These are phyloP conservation scores for Amborella trichopoda DNA, from an alignment of 164 flowering plant species.

Conservation along the genomic window DNA sequence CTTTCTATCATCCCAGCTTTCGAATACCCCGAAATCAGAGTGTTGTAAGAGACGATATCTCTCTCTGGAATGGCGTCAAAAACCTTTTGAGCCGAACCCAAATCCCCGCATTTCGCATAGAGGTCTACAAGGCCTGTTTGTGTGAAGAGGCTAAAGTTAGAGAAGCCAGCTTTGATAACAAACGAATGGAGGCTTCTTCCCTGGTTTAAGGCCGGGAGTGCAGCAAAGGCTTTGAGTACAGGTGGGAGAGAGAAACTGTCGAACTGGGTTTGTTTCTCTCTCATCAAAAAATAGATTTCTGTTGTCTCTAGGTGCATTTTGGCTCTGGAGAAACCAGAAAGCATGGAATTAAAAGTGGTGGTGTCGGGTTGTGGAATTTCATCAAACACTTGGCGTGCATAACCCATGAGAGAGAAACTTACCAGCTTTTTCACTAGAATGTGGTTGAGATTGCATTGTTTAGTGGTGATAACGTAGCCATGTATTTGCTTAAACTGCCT, in stretches of 20 bases:
- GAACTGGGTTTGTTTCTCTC: conserved; percentile 5
- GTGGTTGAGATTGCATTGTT: conserved; percentile 8
- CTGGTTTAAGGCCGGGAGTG: conserved; percentile 10
- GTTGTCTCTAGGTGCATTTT: conserved; percentile 17
- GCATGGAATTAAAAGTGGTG: conserved; percentile 12
- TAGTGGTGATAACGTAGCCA: conserved; percentile 18
- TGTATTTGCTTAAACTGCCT: conserved; percentile 30
- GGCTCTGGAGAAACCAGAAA: conserved; percentile 16
- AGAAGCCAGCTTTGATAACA: conserved; percentile 19
- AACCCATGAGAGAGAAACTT: conserved; percentile 9
- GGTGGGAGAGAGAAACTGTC: conserved; percentile 20
- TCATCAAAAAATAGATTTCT: conserved; percentile 20
- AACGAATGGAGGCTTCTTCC: conserved; percentile 34
- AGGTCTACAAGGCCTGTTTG: conserved; percentile 33
- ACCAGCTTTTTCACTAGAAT: conserved; percentile 14
- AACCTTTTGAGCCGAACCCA: conserved; percentile 20
- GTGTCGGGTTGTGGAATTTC: conserved; percentile 27
- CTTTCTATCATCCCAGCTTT: conserved; percentile 22
- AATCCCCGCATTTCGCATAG: conserved; percentile 24
- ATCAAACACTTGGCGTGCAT: conserved; percentile 30
- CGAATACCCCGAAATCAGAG: conserved; percentile 37
- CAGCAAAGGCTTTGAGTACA: conserved; percentile 24
- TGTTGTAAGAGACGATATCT: conserved; percentile 31
- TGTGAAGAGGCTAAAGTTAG: conserved; percentile 17
- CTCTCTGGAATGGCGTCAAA: conserved; percentile 29